Percentiles rank a stretch among this genome's conserved stretches.
Evolutionary conservation across 805 yeast species (phyloP).

Genomic region (Pichia sporocuriosa): DNA sequence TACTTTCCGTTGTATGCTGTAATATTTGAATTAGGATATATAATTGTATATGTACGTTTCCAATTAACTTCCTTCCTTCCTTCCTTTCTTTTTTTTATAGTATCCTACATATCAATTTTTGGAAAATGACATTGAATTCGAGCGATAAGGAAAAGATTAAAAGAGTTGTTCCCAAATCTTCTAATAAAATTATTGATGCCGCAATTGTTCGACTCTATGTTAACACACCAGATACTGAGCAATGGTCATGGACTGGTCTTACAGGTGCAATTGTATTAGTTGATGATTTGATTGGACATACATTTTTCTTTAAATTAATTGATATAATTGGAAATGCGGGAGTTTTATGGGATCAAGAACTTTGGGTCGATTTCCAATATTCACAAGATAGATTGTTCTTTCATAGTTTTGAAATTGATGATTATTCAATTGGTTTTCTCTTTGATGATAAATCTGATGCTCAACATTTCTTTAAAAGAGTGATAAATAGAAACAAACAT

Average conservation of each 20-base stretch:
- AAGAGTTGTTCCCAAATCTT: slow-evolving; percentile 78
- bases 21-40: no score
- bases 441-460: slow-evolving; percentile 91
- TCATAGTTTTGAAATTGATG: slow-evolving; percentile 91
- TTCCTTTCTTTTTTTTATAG: no score
- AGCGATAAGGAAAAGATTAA: slow-evolving; percentile 86
- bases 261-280: slow-evolving; percentile 82
- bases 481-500: slow-evolving; percentile 66
- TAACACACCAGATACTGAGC: slow-evolving; percentile 75
- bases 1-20: no score
- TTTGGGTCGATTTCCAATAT: slow-evolving; percentile 81
- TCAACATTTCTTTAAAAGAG: slow-evolving; percentile 72
- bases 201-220: slow-evolving; percentile 85
- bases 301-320: slow-evolving; percentile 83
- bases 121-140: slow-evolving; percentile 32
- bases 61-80: no score
- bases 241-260: slow-evolving; percentile 86
- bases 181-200: slow-evolving; percentile 84
- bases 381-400: slow-evolving; percentile 92
- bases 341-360: slow-evolving; percentile 95
- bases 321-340: slow-evolving; percentile 80
- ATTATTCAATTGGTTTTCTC: slow-evolving; percentile 76
- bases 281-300: slow-evolving; percentile 91
- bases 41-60: no score
- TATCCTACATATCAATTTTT: no score